Conservation (phyloP, 1,139 yeast species). For the Yamadazyma taylorii region DNA sequence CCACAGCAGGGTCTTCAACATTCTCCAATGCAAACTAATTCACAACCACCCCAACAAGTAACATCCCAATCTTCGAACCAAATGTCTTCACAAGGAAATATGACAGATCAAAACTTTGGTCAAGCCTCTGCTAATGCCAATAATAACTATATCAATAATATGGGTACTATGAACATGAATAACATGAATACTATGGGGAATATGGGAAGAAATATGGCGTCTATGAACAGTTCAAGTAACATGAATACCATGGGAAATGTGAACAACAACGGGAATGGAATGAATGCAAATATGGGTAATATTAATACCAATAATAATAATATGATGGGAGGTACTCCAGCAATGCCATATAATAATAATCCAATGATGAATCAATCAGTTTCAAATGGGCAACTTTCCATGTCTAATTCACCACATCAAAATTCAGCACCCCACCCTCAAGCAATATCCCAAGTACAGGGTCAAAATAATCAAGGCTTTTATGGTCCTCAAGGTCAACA, state of each 20-base stretch:
- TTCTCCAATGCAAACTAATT: conserved; percentile 5
- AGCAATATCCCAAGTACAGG: not conserved
- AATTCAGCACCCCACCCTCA: not conserved
- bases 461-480: too few relatives aligned
- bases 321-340: conserved; percentile 5
- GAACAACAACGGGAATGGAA: conserved; percentile 2
- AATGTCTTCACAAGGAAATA: too few relatives aligned
- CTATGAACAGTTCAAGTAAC: conserved; percentile 3
- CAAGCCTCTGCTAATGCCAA: not conserved
- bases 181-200: conserved; percentile 8
- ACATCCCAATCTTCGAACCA: too few relatives aligned
- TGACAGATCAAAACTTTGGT: not conserved
- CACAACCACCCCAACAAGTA: conserved; percentile 4
- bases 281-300: conserved; percentile 4
- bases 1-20: conserved; percentile 5
- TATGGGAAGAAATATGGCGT: conserved; percentile 3
- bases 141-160: conserved; percentile 1
- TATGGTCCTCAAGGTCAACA: too few relatives aligned
- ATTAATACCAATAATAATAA: conserved; percentile 2
- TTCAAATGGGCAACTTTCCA: conserved; percentile 2
- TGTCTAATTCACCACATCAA: conserved; percentile 1
- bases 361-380: conserved; percentile 10
- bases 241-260: conserved; percentile 6
- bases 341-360: conserved; percentile 6
- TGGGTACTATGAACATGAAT: conserved; percentile 3